Evolutionary conservation across 805 yeast species (phyloP).

Genomic region (Saccharomycopsis oosterbeekiorum): DNA sequence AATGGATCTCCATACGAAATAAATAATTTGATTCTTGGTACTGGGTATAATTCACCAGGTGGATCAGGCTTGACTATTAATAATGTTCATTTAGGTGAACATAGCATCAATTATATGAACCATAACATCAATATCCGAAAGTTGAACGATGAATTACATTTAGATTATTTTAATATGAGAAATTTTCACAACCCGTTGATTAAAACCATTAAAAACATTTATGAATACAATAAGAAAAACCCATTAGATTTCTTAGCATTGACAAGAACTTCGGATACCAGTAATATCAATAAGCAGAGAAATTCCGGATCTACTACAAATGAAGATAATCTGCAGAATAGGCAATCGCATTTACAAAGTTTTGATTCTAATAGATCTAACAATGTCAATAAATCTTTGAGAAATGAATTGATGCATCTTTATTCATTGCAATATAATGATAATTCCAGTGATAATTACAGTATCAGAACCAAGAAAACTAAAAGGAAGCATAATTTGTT

Average conservation of each 20-base stretch:
- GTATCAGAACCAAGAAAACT: background rate
- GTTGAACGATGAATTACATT: slow-evolving; percentile 16
- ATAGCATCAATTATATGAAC: background rate
- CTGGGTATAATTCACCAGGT: background rate
- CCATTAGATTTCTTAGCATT: background rate
- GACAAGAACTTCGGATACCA: background rate
- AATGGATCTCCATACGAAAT: background rate
- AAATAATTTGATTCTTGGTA: background rate
- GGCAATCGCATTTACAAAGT: slow-evolving; percentile 8
- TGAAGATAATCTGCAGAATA: background rate
- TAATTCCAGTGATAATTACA: background rate
- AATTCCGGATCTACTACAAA: background rate
- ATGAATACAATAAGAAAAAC: slow-evolving; percentile 5
- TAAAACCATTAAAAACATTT: slow-evolving; percentile 6
- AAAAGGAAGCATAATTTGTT: slow-evolving; percentile 11
- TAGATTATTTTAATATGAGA: slow-evolving; percentile 13
- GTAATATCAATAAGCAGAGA: background rate
- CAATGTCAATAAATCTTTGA: slow-evolving; percentile 6
- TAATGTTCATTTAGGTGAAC: background rate
- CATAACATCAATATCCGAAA: slow-evolving; percentile 10
- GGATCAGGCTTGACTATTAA: slow-evolving; percentile 1
- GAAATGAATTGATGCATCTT: slow-evolving; percentile 15
- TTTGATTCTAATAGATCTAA: slow-evolving; percentile 1
- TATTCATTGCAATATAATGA: slow-evolving; percentile 8
- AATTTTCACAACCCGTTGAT: slow-evolving; percentile 15